Evolutionary conservation across 352 stramenopile genomes (phyloP).

Genomic region (Aphanomyces cochlioides): DNA sequence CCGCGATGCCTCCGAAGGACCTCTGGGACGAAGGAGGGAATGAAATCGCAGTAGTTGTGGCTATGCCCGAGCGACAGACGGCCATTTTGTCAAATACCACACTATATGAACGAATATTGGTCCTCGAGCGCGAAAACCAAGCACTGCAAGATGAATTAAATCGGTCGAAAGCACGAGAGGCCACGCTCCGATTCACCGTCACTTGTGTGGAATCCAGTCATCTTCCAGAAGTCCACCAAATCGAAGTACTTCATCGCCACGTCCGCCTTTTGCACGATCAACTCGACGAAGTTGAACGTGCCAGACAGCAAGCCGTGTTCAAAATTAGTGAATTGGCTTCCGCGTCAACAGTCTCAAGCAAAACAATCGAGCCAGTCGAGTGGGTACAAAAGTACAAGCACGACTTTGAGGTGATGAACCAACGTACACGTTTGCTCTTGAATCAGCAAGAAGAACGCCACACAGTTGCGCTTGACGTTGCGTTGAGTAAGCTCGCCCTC

Average conservation of each 20-base stretch:
- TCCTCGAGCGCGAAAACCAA: neutral
- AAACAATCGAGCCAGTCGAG: constrained; percentile 30
- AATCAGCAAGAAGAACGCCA: constrained; percentile 54
- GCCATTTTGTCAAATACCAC: neutral
- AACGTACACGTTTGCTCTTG: constrained; percentile 49
- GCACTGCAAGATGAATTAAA: neutral
- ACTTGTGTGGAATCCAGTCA: neutral
- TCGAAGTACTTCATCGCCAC: neutral
- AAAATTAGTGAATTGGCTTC: constrained; percentile 60
- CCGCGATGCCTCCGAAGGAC: constrained; percentile 25
- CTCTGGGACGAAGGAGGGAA: neutral
- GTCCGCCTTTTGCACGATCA: neutral
- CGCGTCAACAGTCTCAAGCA: constrained; percentile 31
- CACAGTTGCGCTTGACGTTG: constrained; percentile 47
- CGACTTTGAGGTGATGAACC: constrained; percentile 58
- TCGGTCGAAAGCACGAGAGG: neutral
- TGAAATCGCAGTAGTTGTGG: neutral
- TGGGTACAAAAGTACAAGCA: constrained; percentile 63
- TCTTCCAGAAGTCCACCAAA: neutral
- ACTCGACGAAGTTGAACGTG: constrained; percentile 50
- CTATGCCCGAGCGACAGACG: neutral
- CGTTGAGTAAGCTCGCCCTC: constrained; percentile 44
- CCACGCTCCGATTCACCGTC: neutral
- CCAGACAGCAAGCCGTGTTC: constrained; percentile 54
- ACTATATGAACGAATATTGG: neutral